phyloP scores from a whole-genome alignment of 2,329 filamentous ascomycete species.

The Verticillium nonalfalfae region DNA sequence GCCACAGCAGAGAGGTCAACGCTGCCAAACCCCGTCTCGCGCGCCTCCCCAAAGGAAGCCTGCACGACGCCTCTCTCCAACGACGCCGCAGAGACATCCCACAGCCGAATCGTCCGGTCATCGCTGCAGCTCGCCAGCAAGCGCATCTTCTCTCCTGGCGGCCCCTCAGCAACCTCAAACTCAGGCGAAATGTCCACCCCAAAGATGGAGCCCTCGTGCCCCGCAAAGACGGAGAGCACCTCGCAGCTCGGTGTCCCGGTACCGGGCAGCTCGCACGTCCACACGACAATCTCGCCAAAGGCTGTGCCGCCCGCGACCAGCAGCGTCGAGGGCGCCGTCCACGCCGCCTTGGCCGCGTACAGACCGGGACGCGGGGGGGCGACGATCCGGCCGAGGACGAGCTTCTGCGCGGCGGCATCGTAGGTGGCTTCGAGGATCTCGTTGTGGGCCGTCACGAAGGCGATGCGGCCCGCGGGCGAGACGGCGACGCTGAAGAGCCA shows the following conservation, averaged over 20 bases:
- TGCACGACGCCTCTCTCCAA: conserved; percentile 14
- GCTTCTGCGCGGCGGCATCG: conserved; percentile 16
- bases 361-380: conserved; percentile 76
- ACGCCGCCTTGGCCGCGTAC: conserved; percentile 73
- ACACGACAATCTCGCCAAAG: conserved; percentile 89
- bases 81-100: conserved; percentile 64
- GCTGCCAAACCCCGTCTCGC: conserved; percentile 59
- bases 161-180: conserved; percentile 30
- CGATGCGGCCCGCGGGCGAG: conserved; percentile 31
- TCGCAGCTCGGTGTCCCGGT: background rate
- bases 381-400: conserved; percentile 42
- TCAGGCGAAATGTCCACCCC: conserved; percentile 71
- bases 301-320: conserved; percentile 85
- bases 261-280: conserved; percentile 56
- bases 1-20: conserved; percentile 15
- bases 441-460: conserved; percentile 82
- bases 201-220: conserved; percentile 91
- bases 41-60: conserved; percentile 23
- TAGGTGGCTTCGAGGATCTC: conserved; percentile 53
- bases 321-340: conserved; percentile 42
- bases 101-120: conserved; percentile 81
- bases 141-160: conserved; percentile 28
- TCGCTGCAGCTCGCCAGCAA: conserved; percentile 92
- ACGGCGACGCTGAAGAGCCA: conserved; percentile 44
- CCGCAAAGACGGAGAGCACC: conserved; percentile 48